Percentiles rank a stretch among this genome's conserved stretches.
Conservation (phyloP, 371 early-diverging fungal species). For the Mucor sp. region DNA sequence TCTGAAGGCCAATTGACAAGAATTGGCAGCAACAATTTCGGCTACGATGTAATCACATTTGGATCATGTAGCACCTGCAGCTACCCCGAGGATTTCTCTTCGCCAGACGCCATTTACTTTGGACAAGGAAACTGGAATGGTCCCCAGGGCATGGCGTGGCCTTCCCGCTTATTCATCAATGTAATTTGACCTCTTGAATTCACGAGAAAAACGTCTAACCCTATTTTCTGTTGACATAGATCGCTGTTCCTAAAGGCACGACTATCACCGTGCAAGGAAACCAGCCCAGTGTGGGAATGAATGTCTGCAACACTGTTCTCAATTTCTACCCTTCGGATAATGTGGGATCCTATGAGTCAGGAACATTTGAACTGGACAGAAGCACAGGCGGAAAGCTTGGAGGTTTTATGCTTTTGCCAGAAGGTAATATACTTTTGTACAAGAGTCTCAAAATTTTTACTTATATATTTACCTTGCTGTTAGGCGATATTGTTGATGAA, state of each 20-base stretch:
- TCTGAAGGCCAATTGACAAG: background rate
- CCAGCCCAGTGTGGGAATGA: conserved; percentile 10
- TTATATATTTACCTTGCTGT: background rate
- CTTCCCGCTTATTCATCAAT: conserved; percentile 12
- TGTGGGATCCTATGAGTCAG: conserved; percentile 3
- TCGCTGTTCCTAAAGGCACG: conserved; percentile 17
- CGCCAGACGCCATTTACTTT: conserved; percentile 9
- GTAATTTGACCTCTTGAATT: background rate
- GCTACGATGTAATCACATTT: background rate
- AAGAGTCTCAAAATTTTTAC: too few relatives aligned
- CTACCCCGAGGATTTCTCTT: background rate
- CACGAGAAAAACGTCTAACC: too few relatives aligned
- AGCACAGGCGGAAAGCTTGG: conserved; percentile 18
- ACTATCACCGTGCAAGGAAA: conserved; percentile 11
- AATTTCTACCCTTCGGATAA: conserved; percentile 30
- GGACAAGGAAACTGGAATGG: conserved; percentile 27
- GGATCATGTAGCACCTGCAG: background rate
- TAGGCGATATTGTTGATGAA: conserved; percentile 16
- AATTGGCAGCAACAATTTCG: background rate
- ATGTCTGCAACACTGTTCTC: conserved; percentile 13
- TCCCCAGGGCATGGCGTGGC: background rate
- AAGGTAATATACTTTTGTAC: conserved; percentile 2
- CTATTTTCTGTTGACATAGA: conserved; percentile 5
- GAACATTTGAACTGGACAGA: conserved; percentile 12
- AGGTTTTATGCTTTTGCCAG: conserved; percentile 26